Conservation (phyloP, 345 rosid genomes). For the Syzygium aqueum region DNA sequence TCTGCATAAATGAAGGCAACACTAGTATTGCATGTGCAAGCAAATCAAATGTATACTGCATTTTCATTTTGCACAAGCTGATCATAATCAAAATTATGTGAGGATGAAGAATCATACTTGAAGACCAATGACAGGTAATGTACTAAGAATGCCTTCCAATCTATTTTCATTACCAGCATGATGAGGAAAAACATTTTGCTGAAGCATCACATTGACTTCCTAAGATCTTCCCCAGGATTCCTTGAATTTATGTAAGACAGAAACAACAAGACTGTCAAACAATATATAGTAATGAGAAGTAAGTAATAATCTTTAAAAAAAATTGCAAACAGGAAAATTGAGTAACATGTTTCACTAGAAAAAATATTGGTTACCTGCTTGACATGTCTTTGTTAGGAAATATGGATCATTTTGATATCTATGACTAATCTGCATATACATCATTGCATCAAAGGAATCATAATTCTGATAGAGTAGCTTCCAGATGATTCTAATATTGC, state of each 20-base stretch:
- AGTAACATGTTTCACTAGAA: neutral
- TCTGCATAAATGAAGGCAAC: neutral
- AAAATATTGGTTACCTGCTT: neutral
- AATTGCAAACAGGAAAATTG: no score
- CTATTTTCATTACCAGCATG: neutral
- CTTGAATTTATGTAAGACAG: neutral
- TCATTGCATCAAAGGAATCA: neutral
- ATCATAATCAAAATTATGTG: neutral
- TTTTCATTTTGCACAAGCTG: neutral
- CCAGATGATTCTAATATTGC: neutral
- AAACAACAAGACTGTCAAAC: neutral
- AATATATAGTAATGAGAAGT: no score
- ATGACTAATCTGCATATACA: neutral
- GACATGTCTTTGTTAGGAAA: neutral
- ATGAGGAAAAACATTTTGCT: neutral
- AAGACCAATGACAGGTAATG: neutral
- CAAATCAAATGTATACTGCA: no score
- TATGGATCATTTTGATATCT: neutral
- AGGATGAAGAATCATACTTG: neutral
- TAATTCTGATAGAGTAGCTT: neutral
- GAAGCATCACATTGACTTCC: neutral
- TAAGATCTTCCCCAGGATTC: neutral
- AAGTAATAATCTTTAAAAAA: no score
- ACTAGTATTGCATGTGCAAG: no score
- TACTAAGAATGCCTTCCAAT: neutral